These are phyloP conservation scores for Suillus subaureus DNA, from an alignment of 768 basidiomycete genomes.

Conservation along the genomic window DNA sequence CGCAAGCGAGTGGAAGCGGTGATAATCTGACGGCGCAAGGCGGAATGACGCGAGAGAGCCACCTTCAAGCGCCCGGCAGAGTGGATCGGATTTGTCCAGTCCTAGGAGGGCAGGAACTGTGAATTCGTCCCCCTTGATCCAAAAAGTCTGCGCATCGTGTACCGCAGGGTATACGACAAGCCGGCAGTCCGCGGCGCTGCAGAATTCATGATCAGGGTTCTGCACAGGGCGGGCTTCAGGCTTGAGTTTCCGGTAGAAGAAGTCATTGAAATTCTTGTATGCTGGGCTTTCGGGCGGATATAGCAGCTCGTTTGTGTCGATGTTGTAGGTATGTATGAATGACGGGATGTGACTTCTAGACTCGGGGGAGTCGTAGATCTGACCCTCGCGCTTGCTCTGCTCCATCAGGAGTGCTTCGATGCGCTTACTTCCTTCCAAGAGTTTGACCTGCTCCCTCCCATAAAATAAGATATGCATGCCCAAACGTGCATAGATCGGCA, in stretches of 20 bases:
- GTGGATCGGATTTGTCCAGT: conserved; percentile 44
- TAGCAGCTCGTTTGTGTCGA: conserved; percentile 61
- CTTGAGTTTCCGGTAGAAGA: conserved; percentile 67
- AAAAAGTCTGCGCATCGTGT: conserved; percentile 64
- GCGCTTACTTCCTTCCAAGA: conserved; percentile 47
- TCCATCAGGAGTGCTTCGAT: conserved; percentile 55
- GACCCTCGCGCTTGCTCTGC: conserved; percentile 58
- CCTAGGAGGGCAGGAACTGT: conserved; percentile 62
- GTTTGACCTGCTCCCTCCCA: conserved; percentile 49
- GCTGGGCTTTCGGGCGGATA: conserved; percentile 54
- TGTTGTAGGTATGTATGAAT: conserved; percentile 56
- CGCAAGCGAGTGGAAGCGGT: conserved; percentile 76
- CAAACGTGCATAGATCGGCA: conserved; percentile 72
- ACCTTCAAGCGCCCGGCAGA: conserved; percentile 42
- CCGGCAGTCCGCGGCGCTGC: conserved; percentile 73
- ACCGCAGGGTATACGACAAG: conserved; percentile 68
- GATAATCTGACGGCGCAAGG: conserved; percentile 81
- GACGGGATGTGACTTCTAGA: conserved; percentile 54
- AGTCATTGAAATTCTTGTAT: conserved; percentile 76
- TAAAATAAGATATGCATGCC: conserved; percentile 81
- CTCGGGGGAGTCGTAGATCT: conserved; percentile 54
- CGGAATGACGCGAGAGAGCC: conserved; percentile 68
- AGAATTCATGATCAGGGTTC: conserved; percentile 49
- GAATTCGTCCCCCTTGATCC: conserved; percentile 78
- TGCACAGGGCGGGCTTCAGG: conserved; percentile 63